Evolutionary conservation across 2,329 filamentous ascomycete species (phyloP).

Genomic region (Fusarium guadeloupense): DNA sequence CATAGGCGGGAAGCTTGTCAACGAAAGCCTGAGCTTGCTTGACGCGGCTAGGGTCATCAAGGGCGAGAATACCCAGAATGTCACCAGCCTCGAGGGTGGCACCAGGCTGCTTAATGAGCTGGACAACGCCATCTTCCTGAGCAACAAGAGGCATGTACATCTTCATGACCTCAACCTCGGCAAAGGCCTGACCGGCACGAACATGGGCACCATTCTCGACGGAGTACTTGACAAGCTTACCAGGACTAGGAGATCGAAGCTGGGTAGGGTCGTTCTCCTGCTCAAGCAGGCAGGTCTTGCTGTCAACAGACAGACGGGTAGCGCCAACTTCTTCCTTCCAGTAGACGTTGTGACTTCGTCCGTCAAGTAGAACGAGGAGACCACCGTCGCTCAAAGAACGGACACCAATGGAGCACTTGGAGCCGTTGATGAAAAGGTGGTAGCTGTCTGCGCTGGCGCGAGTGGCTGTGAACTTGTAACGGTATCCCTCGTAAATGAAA

Average conservation of each 20-base stretch:
- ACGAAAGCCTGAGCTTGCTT: slow-evolving; percentile 96
- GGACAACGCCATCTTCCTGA: slow-evolving; percentile 93
- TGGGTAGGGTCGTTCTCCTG: slow-evolving; percentile 99
- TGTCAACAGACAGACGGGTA: slow-evolving; percentile 93
- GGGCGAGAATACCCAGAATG: slow-evolving; percentile 94
- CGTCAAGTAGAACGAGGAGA: slow-evolving; percentile 87
- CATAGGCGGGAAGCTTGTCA: slow-evolving; percentile 87
- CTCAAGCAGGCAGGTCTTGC: slow-evolving; percentile 97
- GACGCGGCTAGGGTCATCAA: slow-evolving; percentile 94
- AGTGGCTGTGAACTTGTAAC: slow-evolving; percentile 98
- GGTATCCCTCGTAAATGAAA: slow-evolving; percentile 96
- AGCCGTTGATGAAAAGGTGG: slow-evolving; percentile 98
- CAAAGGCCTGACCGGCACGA: slow-evolving; percentile 89
- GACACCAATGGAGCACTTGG: slow-evolving; percentile 92
- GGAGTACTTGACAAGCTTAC: slow-evolving; percentile 97
- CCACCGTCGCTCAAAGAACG: slow-evolving; percentile 93
- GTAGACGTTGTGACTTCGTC: slow-evolving; percentile 97
- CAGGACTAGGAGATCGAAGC: slow-evolving; percentile 90
- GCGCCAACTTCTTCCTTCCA: slow-evolving; percentile 99
- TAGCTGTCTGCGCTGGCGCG: slow-evolving; percentile 93
- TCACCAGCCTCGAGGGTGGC: slow-evolving; percentile 98
- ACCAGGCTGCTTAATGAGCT: slow-evolving; percentile 98
- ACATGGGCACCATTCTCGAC: slow-evolving; percentile 96
- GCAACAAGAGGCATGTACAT: slow-evolving; percentile 99
- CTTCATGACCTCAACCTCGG: slow-evolving; percentile 99